These are phyloP conservation scores for Trichoderma sp. DNA, from an alignment of 2,329 filamentous ascomycete species.

Conservation along the genomic window DNA sequence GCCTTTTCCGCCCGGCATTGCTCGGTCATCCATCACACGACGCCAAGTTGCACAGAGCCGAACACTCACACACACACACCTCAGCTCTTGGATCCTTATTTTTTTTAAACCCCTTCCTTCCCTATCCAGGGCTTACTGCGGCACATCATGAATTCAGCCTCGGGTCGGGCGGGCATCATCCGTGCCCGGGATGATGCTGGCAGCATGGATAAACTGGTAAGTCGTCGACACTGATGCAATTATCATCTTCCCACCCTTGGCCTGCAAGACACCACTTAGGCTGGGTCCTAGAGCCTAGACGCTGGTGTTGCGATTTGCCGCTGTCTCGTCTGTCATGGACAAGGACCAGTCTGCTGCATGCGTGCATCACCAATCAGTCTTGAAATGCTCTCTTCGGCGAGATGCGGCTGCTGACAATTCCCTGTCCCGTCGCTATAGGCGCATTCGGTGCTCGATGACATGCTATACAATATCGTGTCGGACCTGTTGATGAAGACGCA, in stretches of 20 bases:
- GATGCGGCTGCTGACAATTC: slow-evolving; percentile 17
- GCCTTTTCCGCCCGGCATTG: slow-evolving; percentile 23
- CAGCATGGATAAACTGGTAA: slow-evolving; percentile 61
- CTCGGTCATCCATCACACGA: slow-evolving; percentile 37
- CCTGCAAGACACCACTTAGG: neutral
- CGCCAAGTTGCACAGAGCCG: slow-evolving; percentile 37
- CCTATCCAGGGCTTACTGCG: slow-evolving; percentile 24
- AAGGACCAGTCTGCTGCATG: slow-evolving; percentile 1
- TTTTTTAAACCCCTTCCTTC: slow-evolving; percentile 18
- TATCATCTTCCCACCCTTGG: neutral
- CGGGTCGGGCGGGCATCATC: slow-evolving; percentile 60
- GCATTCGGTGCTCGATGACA: slow-evolving; percentile 69
- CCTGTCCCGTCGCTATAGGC: slow-evolving; percentile 43
- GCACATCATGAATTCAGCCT: slow-evolving; percentile 43
- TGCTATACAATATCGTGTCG: slow-evolving; percentile 75
- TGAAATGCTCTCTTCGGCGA: neutral
- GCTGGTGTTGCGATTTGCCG: neutral
- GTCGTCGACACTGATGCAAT: slow-evolving; percentile 30
- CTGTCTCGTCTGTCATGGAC: neutral
- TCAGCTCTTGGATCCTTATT: slow-evolving; percentile 15
- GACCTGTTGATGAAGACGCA: slow-evolving; percentile 74
- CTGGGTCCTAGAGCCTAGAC: neutral
- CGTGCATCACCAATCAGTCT: slow-evolving; percentile 10
- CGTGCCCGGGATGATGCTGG: slow-evolving; percentile 53
- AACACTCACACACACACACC: slow-evolving; percentile 30